A percentile compares a stretch with the other conserved stretches of the same genome.
Conservation (phyloP, 345 rosid species). For the thale cress (Arabidopsis thaliana) region TAIR10.1 NC_003074.8:2651001-2651500, state of each 20-base stretch:
- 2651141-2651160: neutral
- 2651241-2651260: constrained; percentile 27
- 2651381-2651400: constrained; percentile 20
- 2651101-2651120: constrained; percentile 23
- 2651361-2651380: neutral
- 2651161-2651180: constrained; percentile 4
- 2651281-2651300: neutral
- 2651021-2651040: constrained; percentile 23
- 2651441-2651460: neutral
- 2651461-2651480: neutral
- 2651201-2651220: constrained; percentile 30
- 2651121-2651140: neutral
- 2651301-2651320: constrained; percentile 8
- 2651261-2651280: neutral
- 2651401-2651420: no score
- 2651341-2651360: constrained; percentile 19
- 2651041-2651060: constrained; percentile 10
- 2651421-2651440: constrained; percentile 21
- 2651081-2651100: constrained; percentile 37
- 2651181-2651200: constrained; percentile 27
- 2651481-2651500: neutral
- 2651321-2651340: neutral
- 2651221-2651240: constrained; percentile 13
- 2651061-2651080: constrained; percentile 13
- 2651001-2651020: constrained; percentile 11